Evolutionary conservation across 1,284 basidiomycete species (phyloP), one percentile per base, ranked within the genome.

Genomic region (Chiua sp.): DNA sequence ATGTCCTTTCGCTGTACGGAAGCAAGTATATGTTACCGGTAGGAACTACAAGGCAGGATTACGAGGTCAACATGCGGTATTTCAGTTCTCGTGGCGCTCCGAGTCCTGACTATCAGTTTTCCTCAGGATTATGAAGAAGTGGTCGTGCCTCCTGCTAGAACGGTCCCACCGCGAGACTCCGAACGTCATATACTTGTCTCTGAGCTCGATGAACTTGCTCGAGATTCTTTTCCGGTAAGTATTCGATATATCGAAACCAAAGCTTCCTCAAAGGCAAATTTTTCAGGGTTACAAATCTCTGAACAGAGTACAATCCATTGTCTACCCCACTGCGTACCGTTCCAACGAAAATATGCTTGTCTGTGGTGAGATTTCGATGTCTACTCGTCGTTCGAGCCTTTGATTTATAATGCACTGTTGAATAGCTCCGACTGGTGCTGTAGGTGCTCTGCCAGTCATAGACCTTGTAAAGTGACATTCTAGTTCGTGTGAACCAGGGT

Each of bases 311-410:
- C 98, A 99, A 74, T 97, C 94, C 10, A 94, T 98, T 58, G 91
- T 99, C 16, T 98, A 92, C 76, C 92, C 93, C 0, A 93, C 94
- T 3, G 98, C 96, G 2, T 98, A 98, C 77, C 82, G 86, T 26
- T 92, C 94, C 2, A 98, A 98, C 67, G 98, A 98, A 76, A 99
- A 99, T 71, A 87, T 99, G 81, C 87, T 99, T 44, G 85, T 99
- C 55, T 99, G 97, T 68, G 94, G 94, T 94, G 69, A 68, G 87
- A 77, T n/a, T 28, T 59, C 22, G 52, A n/a, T 58, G 53, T 52
- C 18, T 51, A 33, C 37, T 44, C 47, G 59, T 49, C 47, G 46
- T 10, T 22, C 47, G 10, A 28, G 30, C 55, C 42, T 57, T 39
- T 56, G 13, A 60, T 51, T 53, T 33, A 58, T 61, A 60, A 55